Conservation (phyloP, 176 grass and related monocot genomes). For the Olyra latifolia region DNA sequence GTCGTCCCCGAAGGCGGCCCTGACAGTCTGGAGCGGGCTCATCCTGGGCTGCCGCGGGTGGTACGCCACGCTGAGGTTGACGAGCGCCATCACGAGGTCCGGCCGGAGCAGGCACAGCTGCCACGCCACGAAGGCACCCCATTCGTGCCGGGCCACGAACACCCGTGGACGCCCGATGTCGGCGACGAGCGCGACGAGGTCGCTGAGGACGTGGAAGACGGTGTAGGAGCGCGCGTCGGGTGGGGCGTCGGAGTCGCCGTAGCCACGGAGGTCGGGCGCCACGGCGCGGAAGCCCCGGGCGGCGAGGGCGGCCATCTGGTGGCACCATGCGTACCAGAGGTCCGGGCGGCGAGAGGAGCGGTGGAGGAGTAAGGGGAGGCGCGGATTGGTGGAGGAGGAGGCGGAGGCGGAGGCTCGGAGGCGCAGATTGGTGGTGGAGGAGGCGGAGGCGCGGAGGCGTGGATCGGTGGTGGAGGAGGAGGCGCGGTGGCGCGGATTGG, state of each 20-base stretch:
- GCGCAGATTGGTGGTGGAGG: too few species aligned
- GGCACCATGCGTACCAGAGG: conserved; percentile 88
- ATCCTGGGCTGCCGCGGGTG: conserved; percentile 26
- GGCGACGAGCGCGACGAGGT: conserved; percentile 79
- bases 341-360: too few species aligned
- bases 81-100: conserved; percentile 71
- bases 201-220: conserved; percentile 69
- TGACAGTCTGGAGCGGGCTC: conserved; percentile 54
- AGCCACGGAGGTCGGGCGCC: conserved; percentile 74
- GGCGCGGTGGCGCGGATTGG: too few species aligned
- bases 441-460: too few species aligned
- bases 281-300: conserved; percentile 61
- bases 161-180: conserved; percentile 62
- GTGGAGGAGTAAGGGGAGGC: too few species aligned
- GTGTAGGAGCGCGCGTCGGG: conserved; percentile 38
- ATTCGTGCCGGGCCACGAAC: conserved; percentile 80
- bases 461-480: too few species aligned
- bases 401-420: too few species aligned
- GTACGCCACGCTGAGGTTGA: conserved; percentile 67
- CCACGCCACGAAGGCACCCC: conserved; percentile 79
- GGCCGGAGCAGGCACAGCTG: conserved; percentile 70
- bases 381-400: too few species aligned
- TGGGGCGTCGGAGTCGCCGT: conserved; percentile 61
- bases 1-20: conserved; percentile 52
- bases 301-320: conserved; percentile 67